Percentiles rank a stretch among this genome's conserved stretches.
Evolutionary conservation across 495 filamentous ascomycete genomes (phyloP).

Genomic region (Annulohypoxylon maeteangense): DNA sequence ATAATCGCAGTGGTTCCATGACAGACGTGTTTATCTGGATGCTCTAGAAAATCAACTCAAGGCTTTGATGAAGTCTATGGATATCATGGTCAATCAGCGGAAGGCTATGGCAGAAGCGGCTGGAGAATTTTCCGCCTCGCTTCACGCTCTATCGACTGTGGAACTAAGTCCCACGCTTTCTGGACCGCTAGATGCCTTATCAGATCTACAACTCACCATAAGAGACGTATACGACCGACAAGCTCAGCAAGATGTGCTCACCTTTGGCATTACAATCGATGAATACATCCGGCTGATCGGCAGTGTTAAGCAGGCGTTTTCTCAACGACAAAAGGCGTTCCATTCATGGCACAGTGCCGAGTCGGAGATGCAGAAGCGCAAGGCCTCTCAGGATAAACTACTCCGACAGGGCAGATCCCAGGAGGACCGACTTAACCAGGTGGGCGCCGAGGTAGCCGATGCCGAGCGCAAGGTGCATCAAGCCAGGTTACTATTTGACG

Average conservation of each 20-base stretch:
- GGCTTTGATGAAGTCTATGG: constrained; percentile 90
- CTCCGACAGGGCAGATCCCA: constrained; percentile 92
- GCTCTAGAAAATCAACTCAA: constrained; percentile 95
- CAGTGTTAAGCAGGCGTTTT: constrained; percentile 90
- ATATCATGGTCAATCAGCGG: constrained; percentile 88
- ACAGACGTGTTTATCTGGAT: constrained; percentile 92
- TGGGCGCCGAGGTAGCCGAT: constrained; percentile 90
- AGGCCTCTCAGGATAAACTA: constrained; percentile 86
- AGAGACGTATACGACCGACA: constrained; percentile 95
- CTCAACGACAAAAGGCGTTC: constrained; percentile 92
- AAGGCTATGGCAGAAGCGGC: constrained; percentile 93
- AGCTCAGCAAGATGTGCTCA: constrained; percentile 95
- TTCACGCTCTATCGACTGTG: constrained; percentile 89
- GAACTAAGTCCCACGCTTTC: constrained; percentile 91
- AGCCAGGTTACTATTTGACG: constrained; percentile 88
- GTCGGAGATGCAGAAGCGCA: constrained; percentile 86
- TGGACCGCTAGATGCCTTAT: constrained; percentile 86
- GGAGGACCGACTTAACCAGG: constrained; percentile 92
- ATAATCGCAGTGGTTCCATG: constrained; percentile 87
- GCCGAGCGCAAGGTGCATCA: constrained; percentile 95
- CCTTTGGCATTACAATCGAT: constrained; percentile 95
- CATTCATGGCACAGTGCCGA: constrained; percentile 92
- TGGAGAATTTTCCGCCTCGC: constrained; percentile 87
- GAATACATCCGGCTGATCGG: constrained; percentile 97
- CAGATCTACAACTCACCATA: constrained; percentile 91